Base-by-base conservation (phyloP, 306 rosid genomes). In the Spatholobus suberectus region DNA sequence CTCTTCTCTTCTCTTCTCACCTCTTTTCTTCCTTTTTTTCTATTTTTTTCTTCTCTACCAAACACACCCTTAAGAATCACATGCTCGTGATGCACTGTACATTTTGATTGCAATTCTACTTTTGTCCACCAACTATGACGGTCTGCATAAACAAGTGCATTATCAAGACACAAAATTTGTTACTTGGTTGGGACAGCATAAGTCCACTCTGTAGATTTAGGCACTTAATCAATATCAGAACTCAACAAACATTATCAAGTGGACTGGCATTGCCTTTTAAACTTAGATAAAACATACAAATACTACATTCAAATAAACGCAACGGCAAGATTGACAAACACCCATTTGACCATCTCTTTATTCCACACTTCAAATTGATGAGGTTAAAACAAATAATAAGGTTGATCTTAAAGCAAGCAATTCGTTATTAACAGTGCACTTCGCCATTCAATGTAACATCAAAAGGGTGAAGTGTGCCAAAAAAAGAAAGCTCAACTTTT, bases 91-190 rank as follows among this genome's bases (percentile, higher is more conserved):
- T 41, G 98, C 94, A 83, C 89, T 78, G 89, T 87, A 92, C 80
- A 92, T 94, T 87, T 94, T 94, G 21, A 97, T 91, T 7, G 98
- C 98, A 37, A 94, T 89, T 89, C 98, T 88, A 59, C 90, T 90
- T 83, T 92, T 89, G 87, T 94, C 98, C 66, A 91, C 90, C 87
- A 91, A 78, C 96, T 94, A 91, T 24, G 97, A 88, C 37, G 96
- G 75, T 24, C 97, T 93, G 89, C 89, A 83, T 47, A 77, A 51
- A 84, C 55, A 62, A 82, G 74, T 73, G 79, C 46, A 35, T 63
- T 20, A 47, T 52, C 70, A 73, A 21, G 69, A 63, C 15, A 81
- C 26, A 12, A 78, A 1, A n/a, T 44, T 10, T 4, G 4, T 67
- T 37, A 11, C 47, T 68, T 20, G 32, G 34, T 5, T 68, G 34